phyloP scores from a whole-genome alignment of 108 stramenopile genomes.

The Cylindrotheca fusiformis region DNA sequence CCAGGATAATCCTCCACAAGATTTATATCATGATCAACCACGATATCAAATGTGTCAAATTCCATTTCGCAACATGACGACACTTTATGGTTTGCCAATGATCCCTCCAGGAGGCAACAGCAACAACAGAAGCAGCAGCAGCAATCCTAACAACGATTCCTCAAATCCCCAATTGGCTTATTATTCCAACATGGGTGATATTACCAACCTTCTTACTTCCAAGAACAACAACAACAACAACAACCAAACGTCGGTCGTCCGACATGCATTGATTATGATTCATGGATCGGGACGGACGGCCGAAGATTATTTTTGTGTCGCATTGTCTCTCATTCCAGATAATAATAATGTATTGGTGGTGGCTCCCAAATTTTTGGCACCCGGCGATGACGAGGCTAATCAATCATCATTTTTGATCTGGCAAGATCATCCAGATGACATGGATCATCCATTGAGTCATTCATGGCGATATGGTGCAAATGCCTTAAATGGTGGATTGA shows the following conservation, averaged over 20 bases:
- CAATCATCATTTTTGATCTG: constrained; percentile 42
- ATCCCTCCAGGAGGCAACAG: constrained; percentile 4
- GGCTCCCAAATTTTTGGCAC: constrained; percentile 69
- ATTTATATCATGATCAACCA: constrained; percentile 10
- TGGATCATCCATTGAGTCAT: constrained; percentile 41
- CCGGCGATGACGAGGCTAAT: constrained; percentile 23
- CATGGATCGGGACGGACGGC: constrained; percentile 77
- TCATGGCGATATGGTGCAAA: constrained; percentile 83
- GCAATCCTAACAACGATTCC: constrained; percentile 5
- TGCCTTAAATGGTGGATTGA: constrained; percentile 40
- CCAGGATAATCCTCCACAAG: neutral
- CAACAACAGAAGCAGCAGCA: neutral
- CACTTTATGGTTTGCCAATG: constrained; percentile 25
- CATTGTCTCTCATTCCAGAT: constrained; percentile 41
- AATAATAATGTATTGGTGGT: constrained; percentile 34
- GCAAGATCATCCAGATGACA: constrained; percentile 30
- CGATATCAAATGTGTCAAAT: constrained; percentile 34
- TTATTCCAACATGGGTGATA: constrained; percentile 22
- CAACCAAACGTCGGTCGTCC: no score
- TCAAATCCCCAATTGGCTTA: constrained; percentile 10
- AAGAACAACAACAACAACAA: no score
- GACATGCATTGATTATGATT: constrained; percentile 41
- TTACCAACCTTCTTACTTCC: neutral
- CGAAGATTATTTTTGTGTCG: constrained; percentile 64
- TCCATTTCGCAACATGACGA: neutral